Evolutionary conservation across 352 stramenopile genomes (phyloP), one percentile per base, ranked within the genome.

Genomic region (Aphanomyces stellatus): DNA sequence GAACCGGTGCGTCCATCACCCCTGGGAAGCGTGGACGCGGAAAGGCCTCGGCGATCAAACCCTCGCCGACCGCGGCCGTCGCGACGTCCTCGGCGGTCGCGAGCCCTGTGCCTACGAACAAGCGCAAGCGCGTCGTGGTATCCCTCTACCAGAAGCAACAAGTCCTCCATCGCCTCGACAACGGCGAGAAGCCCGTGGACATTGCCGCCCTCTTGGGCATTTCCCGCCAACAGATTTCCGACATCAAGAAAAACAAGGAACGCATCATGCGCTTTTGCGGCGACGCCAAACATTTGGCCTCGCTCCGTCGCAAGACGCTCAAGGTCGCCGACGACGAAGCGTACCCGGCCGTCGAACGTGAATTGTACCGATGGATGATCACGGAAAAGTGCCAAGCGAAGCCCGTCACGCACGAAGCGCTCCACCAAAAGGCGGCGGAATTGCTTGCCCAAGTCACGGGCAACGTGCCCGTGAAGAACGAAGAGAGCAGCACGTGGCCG

Each of bases 211-310:
- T 74, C 25, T 88, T 88, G 62, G 80, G 76, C 35, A 93, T 93
- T 68, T 88, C 77, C 46, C 78, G 85, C 1, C 85, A 93, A 69
- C 85, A 93, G 69, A 79, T 93, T 10, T 91, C 82, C 17, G 85
- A 93, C 67, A 91, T 93, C 65, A 93, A 93, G 74, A 93, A 91
- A 70, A 93, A 93, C 75, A 75, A 75, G 41, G 80, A 88, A 8
- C 75, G 85, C 34, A 93, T 93, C 61, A 60, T 93, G 62, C 74
- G 78, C 49, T 90, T 88, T 46, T 93, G 85, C 43, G 70, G 81
- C 3, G 80, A 93, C 53, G 85, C 82, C 53, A 88, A 89, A 57
- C 81, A 91, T 57, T 67, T 89, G 31, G 82, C 78, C 1, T 89
- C 73, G 25, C 71, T 93, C 57, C 79, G 77, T 41, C 78, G 82